Evolutionary conservation across 1,284 basidiomycete species (phyloP), one percentile per base, ranked within the genome.

Genomic region (Ganoderma sp.): DNA sequence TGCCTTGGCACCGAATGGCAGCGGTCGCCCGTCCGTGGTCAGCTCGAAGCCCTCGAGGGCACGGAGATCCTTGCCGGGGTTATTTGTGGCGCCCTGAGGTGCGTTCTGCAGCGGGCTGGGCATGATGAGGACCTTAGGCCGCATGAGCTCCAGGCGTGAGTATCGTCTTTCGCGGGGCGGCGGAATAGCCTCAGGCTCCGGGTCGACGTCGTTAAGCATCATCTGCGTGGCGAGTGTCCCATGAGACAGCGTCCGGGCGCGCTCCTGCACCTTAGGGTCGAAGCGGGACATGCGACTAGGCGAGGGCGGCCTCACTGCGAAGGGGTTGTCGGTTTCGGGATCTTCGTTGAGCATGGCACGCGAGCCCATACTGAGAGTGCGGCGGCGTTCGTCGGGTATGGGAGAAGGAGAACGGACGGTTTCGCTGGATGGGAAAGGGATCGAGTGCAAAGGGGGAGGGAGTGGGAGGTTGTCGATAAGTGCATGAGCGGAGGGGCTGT

Each of bases 51-150:
- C 90, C 61, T 86, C 87, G 56, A 82, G 80, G 28, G 84, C 75
- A 54, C 77, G 79, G 7, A 76, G 68, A 3, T 67, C 74, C 9
- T 81, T 73, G 2, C 78, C 75, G 8, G 79, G 72, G 56, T 64
- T 52, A 25, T 3, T 22, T 5, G 79, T 71, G 43, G 77, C 71
- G 59, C 59, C n/a, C 80, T 52, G 71, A n/a, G 76, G 74, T 14
- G 80, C 76, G 56, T 82, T 80, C 76, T 94, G 93, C 63, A 94
- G 80, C 3, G 93, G 92, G 73, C 91, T 93, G 15, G 92, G 92
- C 92, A 94, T 94, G 67, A 94, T 89, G 59, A 94, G 87, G 34
- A 95, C 84, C 77, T 94, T 95, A 1, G 92, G 92, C 39, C 92
- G 85, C 77, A 94, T 83, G 62, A 94, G 81, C 32, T 94, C 93